Conservation (phyloP, 805 yeast species). For the Candida maltosa region DNA sequence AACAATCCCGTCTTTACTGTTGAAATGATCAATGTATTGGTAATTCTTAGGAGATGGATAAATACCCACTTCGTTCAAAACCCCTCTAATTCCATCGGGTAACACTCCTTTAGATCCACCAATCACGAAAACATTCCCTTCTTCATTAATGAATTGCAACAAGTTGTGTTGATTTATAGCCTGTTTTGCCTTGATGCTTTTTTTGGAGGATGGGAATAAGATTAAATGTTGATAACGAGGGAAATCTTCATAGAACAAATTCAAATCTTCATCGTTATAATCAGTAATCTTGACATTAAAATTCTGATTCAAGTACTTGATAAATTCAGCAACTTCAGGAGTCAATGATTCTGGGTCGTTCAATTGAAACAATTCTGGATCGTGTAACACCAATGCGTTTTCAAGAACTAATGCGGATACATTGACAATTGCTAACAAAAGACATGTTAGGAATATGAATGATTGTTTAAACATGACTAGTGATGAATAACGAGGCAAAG, state of each 20-base stretch:
- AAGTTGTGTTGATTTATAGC: conserved; percentile 37
- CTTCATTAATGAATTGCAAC: conserved; percentile 56
- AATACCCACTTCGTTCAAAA: conserved; percentile 78
- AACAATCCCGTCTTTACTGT: conserved; percentile 23
- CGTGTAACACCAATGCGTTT: conserved; percentile 32
- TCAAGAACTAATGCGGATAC: conserved; percentile 9
- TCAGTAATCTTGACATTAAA: conserved; percentile 16
- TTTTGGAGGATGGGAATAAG: conserved; percentile 34
- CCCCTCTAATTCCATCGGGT: conserved; percentile 50
- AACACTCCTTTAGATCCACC: conserved; percentile 37
- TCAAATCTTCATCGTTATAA: conserved; percentile 20
- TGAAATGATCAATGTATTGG: conserved; percentile 64
- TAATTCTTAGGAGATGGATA: conserved; percentile 76
- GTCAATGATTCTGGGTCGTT: conserved; percentile 11
- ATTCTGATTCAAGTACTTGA: conserved; percentile 18
- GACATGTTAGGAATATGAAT: conserved; percentile 2
- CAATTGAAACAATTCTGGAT: conserved; percentile 22
- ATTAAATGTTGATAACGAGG: conserved; percentile 27
- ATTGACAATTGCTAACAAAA: conserved; percentile 9
- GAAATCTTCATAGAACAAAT: conserved; percentile 21
- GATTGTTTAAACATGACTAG: conserved; percentile 4
- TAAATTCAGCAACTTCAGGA: conserved; percentile 17
- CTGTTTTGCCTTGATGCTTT: conserved; percentile 25
- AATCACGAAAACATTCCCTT: conserved; percentile 69
- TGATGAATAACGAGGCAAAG: no score